phyloP scores from a whole-genome alignment of 306 rosid genomes.

The Dalbergia cultrata region DNA sequence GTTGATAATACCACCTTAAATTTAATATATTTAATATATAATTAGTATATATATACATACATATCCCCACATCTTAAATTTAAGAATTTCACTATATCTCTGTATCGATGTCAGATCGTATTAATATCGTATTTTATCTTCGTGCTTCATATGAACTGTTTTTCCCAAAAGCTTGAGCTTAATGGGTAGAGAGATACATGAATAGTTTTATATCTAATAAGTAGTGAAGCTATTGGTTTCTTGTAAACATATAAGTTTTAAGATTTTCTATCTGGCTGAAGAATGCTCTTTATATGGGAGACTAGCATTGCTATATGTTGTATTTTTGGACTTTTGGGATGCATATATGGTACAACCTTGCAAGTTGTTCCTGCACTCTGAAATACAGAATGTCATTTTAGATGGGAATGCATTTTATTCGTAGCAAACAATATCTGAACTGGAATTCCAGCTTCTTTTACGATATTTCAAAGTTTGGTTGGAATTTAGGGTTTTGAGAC shows the following conservation, averaged over 20 bases:
- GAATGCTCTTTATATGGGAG: neutral
- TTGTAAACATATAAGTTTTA: neutral
- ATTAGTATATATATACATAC: no score
- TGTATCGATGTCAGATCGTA: no score
- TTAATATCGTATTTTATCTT: no score
- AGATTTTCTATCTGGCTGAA: neutral
- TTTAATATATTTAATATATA: no score
- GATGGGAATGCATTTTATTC: constrained; percentile 7
- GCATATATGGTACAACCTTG: neutral
- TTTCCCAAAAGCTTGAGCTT: no score
- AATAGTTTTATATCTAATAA: neutral
- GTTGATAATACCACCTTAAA: no score
- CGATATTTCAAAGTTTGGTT: constrained; percentile 23
- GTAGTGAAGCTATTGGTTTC: constrained; percentile 10
- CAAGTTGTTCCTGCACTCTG: neutral
- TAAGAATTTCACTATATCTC: no score
- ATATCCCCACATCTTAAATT: no score
- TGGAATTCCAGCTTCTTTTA: constrained; percentile 23
- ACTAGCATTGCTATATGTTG: neutral
- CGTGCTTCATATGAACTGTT: no score
- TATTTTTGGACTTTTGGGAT: neutral
- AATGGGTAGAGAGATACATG: no score
- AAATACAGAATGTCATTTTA: neutral
- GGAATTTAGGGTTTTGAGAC: constrained; percentile 24
- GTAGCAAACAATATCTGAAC: constrained; percentile 11